Evolutionary conservation across 768 basidiomycete species (phyloP).

Genomic region (Auriscalpium vulgare): DNA sequence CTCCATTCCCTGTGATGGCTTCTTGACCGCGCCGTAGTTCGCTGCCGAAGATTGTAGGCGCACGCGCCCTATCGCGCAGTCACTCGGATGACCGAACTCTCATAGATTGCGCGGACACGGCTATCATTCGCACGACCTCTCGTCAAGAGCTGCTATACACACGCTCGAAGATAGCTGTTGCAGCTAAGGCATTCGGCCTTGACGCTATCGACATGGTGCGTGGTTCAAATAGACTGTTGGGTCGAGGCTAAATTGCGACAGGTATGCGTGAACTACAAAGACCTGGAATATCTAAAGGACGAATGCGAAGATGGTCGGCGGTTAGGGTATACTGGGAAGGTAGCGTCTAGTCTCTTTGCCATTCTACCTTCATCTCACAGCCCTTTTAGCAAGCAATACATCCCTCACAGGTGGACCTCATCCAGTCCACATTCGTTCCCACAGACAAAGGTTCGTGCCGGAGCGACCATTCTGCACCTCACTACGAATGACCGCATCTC

Average conservation of each 20-base stretch:
- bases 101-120: constrained; percentile 83
- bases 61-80: not conserved
- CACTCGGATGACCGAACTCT: not conserved
- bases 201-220: constrained; percentile 86
- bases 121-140: constrained; percentile 67
- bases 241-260: constrained; percentile 19
- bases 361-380: no score
- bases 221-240: not conserved
- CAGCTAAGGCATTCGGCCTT: constrained; percentile 76
- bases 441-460: constrained; percentile 48
- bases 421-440: constrained; percentile 76
- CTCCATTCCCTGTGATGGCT: not conserved
- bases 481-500: not conserved
- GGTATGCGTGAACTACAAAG: constrained; percentile 88
- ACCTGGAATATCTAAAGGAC: constrained; percentile 52
- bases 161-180: constrained; percentile 72
- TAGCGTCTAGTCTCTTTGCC: constrained; percentile 14
- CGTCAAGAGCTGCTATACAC: constrained; percentile 76
- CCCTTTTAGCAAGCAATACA: constrained; percentile 83
- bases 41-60: constrained; percentile 86
- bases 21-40: constrained; percentile 45
- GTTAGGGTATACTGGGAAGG: constrained; percentile 92
- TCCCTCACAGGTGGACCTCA: constrained; percentile 70
- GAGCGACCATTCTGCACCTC: not conserved
- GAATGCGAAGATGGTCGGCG: constrained; percentile 76